These are phyloP conservation scores for Dioszegia crocea DNA, from an alignment of 768 basidiomycete genomes.

Conservation along the genomic window DNA sequence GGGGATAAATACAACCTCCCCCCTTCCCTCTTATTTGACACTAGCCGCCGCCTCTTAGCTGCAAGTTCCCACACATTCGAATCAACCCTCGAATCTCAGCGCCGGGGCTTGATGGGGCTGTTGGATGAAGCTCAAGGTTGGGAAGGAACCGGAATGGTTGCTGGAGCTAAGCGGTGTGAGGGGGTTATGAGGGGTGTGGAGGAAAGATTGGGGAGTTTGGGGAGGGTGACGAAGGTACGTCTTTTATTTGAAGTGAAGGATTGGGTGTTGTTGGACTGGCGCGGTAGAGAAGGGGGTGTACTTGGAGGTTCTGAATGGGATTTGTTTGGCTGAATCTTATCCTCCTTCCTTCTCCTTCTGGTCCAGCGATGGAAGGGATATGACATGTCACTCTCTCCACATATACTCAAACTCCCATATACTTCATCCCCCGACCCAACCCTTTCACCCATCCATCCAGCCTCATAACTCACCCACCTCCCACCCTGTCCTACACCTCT, in stretches of 20 bases:
- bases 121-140: conserved; percentile 69
- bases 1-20: conserved; percentile 39
- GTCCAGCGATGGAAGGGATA: too few relatives aligned
- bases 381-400: too few relatives aligned
- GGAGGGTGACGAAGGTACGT: conserved; percentile 69
- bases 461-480: too few relatives aligned
- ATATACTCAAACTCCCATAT: too few relatives aligned
- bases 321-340: too few relatives aligned
- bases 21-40: conserved; percentile 27
- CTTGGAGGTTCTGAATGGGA: too few relatives aligned
- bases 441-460: too few relatives aligned
- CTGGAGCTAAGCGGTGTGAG: conserved; percentile 72
- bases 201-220: conserved; percentile 61
- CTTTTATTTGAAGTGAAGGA: not conserved
- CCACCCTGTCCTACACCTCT: too few relatives aligned
- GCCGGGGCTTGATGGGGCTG: conserved; percentile 52
- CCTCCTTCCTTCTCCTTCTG: too few relatives aligned
- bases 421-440: too few relatives aligned
- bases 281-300: too few relatives aligned
- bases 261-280: too few relatives aligned
- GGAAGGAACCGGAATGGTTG: conserved; percentile 64
- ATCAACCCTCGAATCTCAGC: conserved; percentile 59
- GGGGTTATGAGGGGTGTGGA: conserved; percentile 61
- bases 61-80: conserved; percentile 69
- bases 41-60: conserved; percentile 56